Conservation (phyloP, 2,329 filamentous ascomycete genomes). For the Paramyrothecium sp. region DNA sequence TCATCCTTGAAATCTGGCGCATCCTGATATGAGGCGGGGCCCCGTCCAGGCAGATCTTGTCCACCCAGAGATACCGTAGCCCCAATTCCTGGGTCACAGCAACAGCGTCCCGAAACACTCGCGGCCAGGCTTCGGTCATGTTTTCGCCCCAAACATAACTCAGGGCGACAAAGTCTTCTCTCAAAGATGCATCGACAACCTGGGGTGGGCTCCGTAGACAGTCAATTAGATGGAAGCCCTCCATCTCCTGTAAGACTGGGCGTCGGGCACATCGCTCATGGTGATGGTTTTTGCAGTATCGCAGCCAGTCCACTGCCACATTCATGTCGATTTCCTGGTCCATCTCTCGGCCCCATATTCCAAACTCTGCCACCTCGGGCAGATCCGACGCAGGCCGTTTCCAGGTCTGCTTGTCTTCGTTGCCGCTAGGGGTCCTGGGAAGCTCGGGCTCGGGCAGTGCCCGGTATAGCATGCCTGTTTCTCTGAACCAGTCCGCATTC, state of each 20-base stretch:
- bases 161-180: conserved; percentile 27
- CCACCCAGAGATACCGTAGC: conserved; percentile 36
- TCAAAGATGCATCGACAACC: conserved; percentile 23
- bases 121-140: conserved; percentile 24
- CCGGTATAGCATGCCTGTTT: conserved; percentile 30
- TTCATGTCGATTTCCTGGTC: conserved; percentile 24
- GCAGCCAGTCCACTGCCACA: conserved; percentile 28
- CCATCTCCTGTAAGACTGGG: conserved; percentile 19
- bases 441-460: conserved; percentile 24
- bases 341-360: conserved; percentile 32
- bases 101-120: conserved; percentile 28
- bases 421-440: conserved; percentile 13
- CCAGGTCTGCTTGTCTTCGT: conserved; percentile 18
- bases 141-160: conserved; percentile 33
- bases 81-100: conserved; percentile 27
- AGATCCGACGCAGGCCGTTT: conserved; percentile 15
- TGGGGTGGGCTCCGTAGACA: conserved; percentile 28
- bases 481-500: conserved; percentile 28
- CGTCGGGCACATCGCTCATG: conserved; percentile 28
- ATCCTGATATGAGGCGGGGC: conserved; percentile 18
- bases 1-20: conserved; percentile 33
- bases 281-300: conserved; percentile 31
- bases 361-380: conserved; percentile 5
- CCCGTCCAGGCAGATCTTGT: conserved; percentile 31
- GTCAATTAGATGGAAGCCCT: conserved; percentile 30